Evolutionary conservation across 2,329 filamentous ascomycete species (phyloP).

Genomic region (Gyromitra esculenta): DNA sequence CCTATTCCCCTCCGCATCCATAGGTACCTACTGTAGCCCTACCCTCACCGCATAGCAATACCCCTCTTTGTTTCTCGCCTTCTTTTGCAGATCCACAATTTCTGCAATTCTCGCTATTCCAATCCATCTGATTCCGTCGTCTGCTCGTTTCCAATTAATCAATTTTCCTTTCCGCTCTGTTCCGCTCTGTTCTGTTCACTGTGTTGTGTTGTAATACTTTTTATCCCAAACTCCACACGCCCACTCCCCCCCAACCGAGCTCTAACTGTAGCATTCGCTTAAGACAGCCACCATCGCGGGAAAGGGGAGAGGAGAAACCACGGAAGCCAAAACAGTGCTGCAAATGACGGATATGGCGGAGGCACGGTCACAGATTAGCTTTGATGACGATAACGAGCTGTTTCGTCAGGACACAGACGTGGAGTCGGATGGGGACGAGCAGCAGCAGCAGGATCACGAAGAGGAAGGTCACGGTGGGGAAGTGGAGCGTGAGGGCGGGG

Average conservation of each 20-base stretch:
- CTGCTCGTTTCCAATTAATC: no score
- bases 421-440: slow-evolving; percentile 43
- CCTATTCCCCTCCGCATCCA: no score
- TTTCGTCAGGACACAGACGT: slow-evolving; percentile 47
- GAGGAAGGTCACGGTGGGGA: not conserved
- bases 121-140: no score
- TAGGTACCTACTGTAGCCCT: no score
- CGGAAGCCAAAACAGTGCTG: not conserved
- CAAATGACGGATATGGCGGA: slow-evolving; percentile 25
- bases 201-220: no score
- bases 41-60: no score
- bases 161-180: no score
- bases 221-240: not conserved
- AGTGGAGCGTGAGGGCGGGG: not conserved
- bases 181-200: no score
- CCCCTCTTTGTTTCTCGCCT: no score
- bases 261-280: not conserved
- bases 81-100: no score
- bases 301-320: not conserved
- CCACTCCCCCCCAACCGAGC: not conserved
- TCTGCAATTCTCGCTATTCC: no score
- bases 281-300: not conserved
- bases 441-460: slow-evolving; percentile 28
- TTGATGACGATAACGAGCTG: slow-evolving; percentile 44
- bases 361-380: slow-evolving; percentile 40